These are phyloP conservation scores for Terfezia claveryi DNA, from an alignment of 495 filamentous ascomycete species.

Conservation along the genomic window DNA sequence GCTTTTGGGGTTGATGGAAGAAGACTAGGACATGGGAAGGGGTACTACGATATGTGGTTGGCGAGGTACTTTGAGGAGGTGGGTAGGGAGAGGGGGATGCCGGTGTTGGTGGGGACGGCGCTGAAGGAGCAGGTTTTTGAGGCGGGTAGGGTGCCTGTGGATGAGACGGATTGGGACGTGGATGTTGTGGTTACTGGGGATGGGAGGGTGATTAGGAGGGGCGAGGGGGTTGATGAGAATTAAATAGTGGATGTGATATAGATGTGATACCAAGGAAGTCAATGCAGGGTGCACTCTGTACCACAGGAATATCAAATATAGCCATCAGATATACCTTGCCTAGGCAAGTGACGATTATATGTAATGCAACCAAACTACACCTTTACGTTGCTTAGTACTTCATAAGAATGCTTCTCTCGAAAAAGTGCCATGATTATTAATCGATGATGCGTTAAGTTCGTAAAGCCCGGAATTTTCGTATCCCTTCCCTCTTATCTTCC, in stretches of 20 bases:
- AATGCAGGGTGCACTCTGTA: not conserved
- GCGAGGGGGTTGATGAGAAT: not conserved
- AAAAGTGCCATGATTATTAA: too few species aligned
- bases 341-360: not conserved
- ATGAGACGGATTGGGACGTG: conserved; percentile 40
- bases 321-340: not conserved
- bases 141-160: conserved; percentile 37
- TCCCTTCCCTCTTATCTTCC: not conserved
- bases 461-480: too few species aligned
- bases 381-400: too few species aligned
- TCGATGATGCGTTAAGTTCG: too few species aligned
- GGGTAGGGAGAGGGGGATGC: conserved; percentile 30
- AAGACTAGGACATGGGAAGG: conserved; percentile 81
- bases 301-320: not conserved
- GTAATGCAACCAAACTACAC: not conserved
- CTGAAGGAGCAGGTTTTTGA: conserved; percentile 71
- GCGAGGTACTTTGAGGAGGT: conserved; percentile 36
- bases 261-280: not conserved
- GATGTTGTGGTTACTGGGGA: conserved; percentile 46
- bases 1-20: conserved; percentile 61
- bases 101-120: conserved; percentile 51
- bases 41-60: conserved; percentile 90
- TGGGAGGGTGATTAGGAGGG: conserved; percentile 12
- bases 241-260: not conserved
- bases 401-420: too few species aligned